Base-by-base conservation (phyloP, 805 yeast genomes). In the Cyberlindnera nakhonratchasimensis region DNA sequence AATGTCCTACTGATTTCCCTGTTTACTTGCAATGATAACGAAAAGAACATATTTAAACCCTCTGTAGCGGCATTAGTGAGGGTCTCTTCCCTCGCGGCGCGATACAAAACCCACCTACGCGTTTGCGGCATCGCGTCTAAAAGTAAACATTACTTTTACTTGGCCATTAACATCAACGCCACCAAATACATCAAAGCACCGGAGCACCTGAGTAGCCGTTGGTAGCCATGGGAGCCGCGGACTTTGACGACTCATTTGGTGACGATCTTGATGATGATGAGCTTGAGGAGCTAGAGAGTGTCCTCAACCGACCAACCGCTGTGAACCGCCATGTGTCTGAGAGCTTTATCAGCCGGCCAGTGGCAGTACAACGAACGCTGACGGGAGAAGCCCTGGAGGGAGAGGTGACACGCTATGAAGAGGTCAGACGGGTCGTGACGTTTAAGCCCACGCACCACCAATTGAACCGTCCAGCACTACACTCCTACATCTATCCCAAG, bases 401-500 rank as follows among this genome's bases (percentile, higher is more conserved):
- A 11, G 50, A 51, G 12, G 50, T 31, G 8, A 39, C 50, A 3
- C 39, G 40, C 1, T 70, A 70, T 45, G 71, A 69, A 45, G 73
- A 70, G 49, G 53, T 67, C 3, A 54, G 50, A n/a, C 40, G 59
- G 7, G 57, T 54, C 4, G 64, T 66, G 3, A 58, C 60, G 1
- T 69, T 55, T 47, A 64, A 62, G 19, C 70, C 75, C 0, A 73
- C 79, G 2, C 79, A 77, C 47, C 87, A 80, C 51, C 64, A 63
- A 10, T 54, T 82, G 30, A 63, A 74, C 48, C 37, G 47, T 3
- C 64, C 59, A 4, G 63, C 62, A 8, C 47, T 80, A 7, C 40
- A 51, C 2, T 66, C 77, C 0, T 86, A 80, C 55, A 66, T 87
- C 0, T 93, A 95, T 59, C 99, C 99, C 0, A 79, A 88, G 1